Evolutionary conservation across 2,329 filamentous ascomycete species (phyloP), one percentile per base, ranked within the genome.

Genomic region (Macroventuria anomochaeta): DNA sequence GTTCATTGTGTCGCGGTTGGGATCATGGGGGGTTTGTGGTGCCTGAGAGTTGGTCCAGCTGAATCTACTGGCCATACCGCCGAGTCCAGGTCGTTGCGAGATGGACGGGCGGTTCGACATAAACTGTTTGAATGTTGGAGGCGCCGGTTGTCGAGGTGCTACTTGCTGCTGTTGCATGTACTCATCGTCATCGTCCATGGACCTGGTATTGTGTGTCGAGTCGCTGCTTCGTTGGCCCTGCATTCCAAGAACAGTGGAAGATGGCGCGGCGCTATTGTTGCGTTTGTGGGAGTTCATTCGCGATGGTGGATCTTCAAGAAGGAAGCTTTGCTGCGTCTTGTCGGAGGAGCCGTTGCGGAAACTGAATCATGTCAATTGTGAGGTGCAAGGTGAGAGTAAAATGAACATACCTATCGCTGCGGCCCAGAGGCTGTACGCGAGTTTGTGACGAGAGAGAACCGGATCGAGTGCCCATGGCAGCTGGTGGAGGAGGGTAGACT

Each of bases 21-120:
- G 51, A 17, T 73, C 72, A n/a, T 69, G 64, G 0, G 74, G 73
- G 11, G 74, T 76, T 51, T 74, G 71, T 23, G 74, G 69, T 18
- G 72, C 73, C 29, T 76, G 67, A 0, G 73, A 74, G 44, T 76
- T 76, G 5, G 74, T 76, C 74, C 74, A 76, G 55, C 71, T 75
- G 61, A 76, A 76, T 26, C 68, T 55, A 46, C 66, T 70, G 36
- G 64, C 55, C 47, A 73, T 70, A 6, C 64, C 67, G 12, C 58
- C 64, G 25, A 64, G 43, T 11, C 59, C 67, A n/a, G 64, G 62
- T 15, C 66, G 62, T 39, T 68, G 63, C 15, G 71, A 70, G 13
- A 63, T 63, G 6, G 70, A 71, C 5, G 70, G 70, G 17, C 73
- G 68, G 57, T 72, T 74, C 32, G 64, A 68, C 31, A 75, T 67